These are phyloP conservation scores for Coffea humblotiana DNA, from an alignment of 305 asterid species.

Conservation along the genomic window DNA sequence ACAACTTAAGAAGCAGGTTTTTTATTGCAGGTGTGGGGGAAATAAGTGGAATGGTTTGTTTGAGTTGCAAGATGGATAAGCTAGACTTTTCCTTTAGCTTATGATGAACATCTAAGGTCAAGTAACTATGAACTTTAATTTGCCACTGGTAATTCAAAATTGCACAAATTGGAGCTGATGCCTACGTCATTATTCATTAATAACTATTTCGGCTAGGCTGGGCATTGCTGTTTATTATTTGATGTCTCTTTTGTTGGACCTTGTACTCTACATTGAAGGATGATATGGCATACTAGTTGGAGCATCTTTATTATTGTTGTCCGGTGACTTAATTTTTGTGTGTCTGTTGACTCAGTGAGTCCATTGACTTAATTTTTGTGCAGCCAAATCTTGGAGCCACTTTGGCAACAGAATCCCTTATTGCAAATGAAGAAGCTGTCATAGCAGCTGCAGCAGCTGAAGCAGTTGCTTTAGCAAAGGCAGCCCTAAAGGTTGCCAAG, in stretches of 20 bases:
- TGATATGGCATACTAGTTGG: neutral
- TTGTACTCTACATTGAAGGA: neutral
- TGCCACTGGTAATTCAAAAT: neutral
- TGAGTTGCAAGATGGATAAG: neutral
- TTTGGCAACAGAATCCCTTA: constrained; percentile 48
- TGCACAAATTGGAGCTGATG: neutral
- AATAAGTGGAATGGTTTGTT: neutral
- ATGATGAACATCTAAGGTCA: neutral
- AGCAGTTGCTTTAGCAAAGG: constrained; percentile 88
- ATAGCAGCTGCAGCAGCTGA: constrained; percentile 93
- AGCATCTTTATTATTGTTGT: neutral
- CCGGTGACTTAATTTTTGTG: constrained; percentile 22
- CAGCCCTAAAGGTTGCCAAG: constrained; percentile 82
- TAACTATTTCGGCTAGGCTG: neutral
- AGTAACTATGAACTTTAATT: neutral
- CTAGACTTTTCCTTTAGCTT: neutral
- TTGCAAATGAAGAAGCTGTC: constrained; percentile 72
- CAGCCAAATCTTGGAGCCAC: constrained; percentile 55
- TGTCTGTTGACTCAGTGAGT: constrained; percentile 31
- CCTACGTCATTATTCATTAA: neutral
- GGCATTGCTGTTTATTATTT: neutral
- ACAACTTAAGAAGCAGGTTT: neutral
- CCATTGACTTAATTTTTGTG: constrained; percentile 27
- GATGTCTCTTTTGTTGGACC: neutral
- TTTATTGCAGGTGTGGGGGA: neutral